Percentiles rank a stretch among this genome's conserved stretches.
These are phyloP conservation scores for Penicillium sumatraense DNA, from an alignment of 2,329 filamentous ascomycete genomes.

Conservation along the genomic window DNA sequence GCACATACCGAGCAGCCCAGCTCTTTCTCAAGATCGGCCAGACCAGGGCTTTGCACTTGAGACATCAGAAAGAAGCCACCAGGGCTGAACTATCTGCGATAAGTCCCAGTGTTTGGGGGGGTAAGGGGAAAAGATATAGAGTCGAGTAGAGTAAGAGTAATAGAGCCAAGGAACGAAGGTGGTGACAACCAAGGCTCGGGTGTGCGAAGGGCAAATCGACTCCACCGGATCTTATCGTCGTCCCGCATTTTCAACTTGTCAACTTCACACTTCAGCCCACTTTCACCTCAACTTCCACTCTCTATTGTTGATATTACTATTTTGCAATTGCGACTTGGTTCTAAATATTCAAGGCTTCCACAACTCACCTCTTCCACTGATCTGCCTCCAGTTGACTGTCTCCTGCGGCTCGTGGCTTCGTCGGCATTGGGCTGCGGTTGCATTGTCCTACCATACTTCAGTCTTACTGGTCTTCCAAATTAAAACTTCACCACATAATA, in stretches of 20 bases:
- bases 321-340: no score
- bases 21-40: conserved; percentile 84
- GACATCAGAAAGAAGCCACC: conserved; percentile 11
- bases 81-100: conserved; percentile 3
- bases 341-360: no score
- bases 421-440: conserved; percentile 8
- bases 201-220: conserved; percentile 16
- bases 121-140: neutral
- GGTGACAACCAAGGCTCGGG: conserved; percentile 17
- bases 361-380: neutral
- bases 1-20: conserved; percentile 86
- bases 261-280: neutral
- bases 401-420: neutral
- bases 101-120: neutral
- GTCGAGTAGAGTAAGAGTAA: no score
- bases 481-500: neutral
- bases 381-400: neutral
- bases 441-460: conserved; percentile 12
- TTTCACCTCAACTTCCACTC: neutral
- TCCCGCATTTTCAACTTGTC: conserved; percentile 4
- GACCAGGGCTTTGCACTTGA: conserved; percentile 37
- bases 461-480: conserved; percentile 4
- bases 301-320: no score
- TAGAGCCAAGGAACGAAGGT: conserved; percentile 13
- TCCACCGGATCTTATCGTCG: conserved; percentile 24